Evolutionary conservation across 805 yeast genomes (phyloP).

Genomic region (Yamadazyma kitorensis): DNA sequence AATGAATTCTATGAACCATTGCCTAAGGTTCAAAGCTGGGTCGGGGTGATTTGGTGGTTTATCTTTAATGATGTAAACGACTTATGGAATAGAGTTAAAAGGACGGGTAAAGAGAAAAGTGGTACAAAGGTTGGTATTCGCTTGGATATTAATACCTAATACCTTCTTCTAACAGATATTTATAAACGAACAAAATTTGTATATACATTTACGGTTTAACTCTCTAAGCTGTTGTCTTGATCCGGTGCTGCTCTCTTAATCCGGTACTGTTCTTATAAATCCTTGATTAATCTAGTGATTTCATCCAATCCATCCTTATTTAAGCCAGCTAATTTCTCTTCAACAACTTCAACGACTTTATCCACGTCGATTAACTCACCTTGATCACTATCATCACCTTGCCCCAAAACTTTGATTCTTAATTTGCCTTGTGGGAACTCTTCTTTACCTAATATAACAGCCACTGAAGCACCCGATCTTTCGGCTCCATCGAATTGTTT

Average conservation of each 20-base stretch:
- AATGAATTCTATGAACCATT: constrained; percentile 77
- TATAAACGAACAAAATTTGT: too few species aligned
- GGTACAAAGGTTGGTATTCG: constrained; percentile 25
- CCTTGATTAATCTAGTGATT: constrained; percentile 60
- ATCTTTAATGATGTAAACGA: constrained; percentile 63
- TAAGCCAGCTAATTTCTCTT: constrained; percentile 30
- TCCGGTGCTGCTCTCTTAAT: too few species aligned
- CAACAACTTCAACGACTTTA: constrained; percentile 53
- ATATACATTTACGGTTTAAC: constrained; percentile 1
- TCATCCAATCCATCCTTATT: constrained; percentile 59
- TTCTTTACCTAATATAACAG: constrained; percentile 93
- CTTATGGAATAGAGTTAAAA: constrained; percentile 79
- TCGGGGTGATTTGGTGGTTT: constrained; percentile 70
- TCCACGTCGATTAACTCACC: constrained; percentile 74
- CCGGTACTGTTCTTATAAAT: too few species aligned
- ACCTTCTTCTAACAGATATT: too few species aligned
- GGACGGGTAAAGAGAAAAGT: constrained; percentile 42
- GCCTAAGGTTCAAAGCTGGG: constrained; percentile 78
- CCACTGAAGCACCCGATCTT: constrained; percentile 84
- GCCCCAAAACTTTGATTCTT: constrained; percentile 85
- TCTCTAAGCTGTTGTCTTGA: too few species aligned
- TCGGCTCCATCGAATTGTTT: constrained; percentile 98
- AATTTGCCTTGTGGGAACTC: constrained; percentile 79
- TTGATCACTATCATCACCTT: constrained; percentile 79
- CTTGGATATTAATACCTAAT: constrained; percentile 10